Evolutionary conservation across 306 rosid genomes (phyloP).

Genomic region (Malus asiatica): DNA sequence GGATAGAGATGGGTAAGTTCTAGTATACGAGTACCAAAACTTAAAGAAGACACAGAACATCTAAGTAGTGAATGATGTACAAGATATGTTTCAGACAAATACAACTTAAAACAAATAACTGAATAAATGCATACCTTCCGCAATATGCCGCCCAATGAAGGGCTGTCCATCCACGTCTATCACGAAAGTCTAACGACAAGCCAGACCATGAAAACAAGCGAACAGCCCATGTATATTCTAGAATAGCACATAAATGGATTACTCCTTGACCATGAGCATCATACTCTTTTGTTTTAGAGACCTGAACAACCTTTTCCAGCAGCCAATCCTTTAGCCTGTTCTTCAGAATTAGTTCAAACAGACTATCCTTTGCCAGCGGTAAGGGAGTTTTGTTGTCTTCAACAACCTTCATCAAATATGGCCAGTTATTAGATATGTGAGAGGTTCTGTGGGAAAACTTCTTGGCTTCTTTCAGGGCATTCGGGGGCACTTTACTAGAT

Average conservation of each 20-base stretch:
- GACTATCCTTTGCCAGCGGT: slow-evolving; percentile 57
- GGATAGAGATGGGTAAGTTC: background rate
- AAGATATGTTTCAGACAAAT: background rate
- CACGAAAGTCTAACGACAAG: slow-evolving; percentile 82
- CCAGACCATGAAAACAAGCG: slow-evolving; percentile 70
- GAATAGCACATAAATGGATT: slow-evolving; percentile 81
- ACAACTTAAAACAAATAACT: background rate
- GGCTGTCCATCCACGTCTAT: slow-evolving; percentile 93
- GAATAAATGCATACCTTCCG: slow-evolving; percentile 48
- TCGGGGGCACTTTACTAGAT: slow-evolving; percentile 45
- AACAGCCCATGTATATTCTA: slow-evolving; percentile 85
- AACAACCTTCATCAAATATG: slow-evolving; percentile 40
- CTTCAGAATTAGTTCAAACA: slow-evolving; percentile 55
- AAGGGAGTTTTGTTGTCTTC: slow-evolving; percentile 38
- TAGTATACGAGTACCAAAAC: background rate
- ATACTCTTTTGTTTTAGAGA: slow-evolving; percentile 52
- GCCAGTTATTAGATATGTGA: slow-evolving; percentile 56
- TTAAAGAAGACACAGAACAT: slow-evolving; percentile 6
- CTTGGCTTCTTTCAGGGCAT: slow-evolving; percentile 52
- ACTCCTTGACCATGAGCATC: slow-evolving; percentile 85
- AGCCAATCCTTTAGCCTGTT: slow-evolving; percentile 78
- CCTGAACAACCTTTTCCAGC: slow-evolving; percentile 61
- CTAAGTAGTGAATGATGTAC: slow-evolving; percentile 1
- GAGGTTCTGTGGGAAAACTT: slow-evolving; percentile 53
- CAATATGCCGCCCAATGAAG: slow-evolving; percentile 94